These are phyloP conservation scores for Potentilla sterilis DNA, from an alignment of 306 rosid species.

Conservation along the genomic window DNA sequence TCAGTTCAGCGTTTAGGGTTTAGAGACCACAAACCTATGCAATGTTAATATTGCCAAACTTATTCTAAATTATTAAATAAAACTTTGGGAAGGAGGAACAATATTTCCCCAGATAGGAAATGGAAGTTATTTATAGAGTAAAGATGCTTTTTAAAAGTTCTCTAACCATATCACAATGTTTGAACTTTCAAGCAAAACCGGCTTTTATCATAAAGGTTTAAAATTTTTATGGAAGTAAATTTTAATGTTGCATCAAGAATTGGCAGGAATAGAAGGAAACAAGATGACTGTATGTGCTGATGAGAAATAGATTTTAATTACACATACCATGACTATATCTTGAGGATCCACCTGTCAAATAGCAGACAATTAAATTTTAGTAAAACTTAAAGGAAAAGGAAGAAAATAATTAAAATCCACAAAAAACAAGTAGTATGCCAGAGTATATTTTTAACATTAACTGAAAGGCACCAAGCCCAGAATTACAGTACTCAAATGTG, in stretches of 20 bases:
- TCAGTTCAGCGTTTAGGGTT: background rate
- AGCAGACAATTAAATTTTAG: slow-evolving; percentile 23
- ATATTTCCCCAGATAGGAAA: background rate
- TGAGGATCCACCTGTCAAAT: slow-evolving; percentile 94
- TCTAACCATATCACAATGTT: background rate
- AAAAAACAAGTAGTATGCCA: background rate
- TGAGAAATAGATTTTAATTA: slow-evolving; percentile 1
- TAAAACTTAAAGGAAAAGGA: slow-evolving; percentile 14
- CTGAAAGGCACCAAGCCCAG: too few relatives aligned
- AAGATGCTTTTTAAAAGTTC: background rate
- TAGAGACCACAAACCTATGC: background rate
- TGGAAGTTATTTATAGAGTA: background rate
- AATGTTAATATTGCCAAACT: background rate
- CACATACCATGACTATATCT: slow-evolving; percentile 93
- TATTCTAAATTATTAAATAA: background rate
- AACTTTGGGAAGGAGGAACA: background rate
- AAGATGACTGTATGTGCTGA: background rate
- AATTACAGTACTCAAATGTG: too few relatives aligned
- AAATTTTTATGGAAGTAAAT: background rate
- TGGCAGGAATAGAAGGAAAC: background rate
- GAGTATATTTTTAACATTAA: background rate
- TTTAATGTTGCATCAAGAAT: background rate
- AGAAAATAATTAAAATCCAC: background rate
- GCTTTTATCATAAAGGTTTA: background rate
- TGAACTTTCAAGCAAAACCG: too few relatives aligned